Conservation (phyloP, 495 filamentous ascomycete species). For the Aspergillus mulundensis region DNA sequence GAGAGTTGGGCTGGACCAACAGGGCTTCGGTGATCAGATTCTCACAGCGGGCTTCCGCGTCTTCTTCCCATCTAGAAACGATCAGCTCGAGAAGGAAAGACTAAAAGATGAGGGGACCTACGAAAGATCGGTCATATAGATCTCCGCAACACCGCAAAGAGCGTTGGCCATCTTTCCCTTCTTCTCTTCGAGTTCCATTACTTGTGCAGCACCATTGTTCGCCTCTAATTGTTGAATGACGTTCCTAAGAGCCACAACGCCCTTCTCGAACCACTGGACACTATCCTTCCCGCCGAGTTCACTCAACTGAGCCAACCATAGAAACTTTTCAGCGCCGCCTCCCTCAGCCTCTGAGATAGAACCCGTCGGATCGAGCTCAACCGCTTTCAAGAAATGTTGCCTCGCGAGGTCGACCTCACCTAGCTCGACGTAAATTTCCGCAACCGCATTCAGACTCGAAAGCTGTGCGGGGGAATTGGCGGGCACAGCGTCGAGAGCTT, state of each 20-base stretch:
- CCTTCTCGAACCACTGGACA: conserved; percentile 83
- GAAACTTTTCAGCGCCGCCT: conserved; percentile 88
- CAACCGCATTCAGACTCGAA: conserved; percentile 71
- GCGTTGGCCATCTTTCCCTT: conserved; percentile 75
- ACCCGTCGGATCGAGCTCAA: conserved; percentile 69
- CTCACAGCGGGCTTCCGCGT: conserved; percentile 84
- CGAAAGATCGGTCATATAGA: conserved; percentile 97
- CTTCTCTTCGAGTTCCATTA: conserved; percentile 56
- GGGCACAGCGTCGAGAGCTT: conserved; percentile 50
- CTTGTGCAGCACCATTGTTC: conserved; percentile 37
- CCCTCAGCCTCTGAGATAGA: conserved; percentile 55
- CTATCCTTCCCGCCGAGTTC: conserved; percentile 81
- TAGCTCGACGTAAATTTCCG: conserved; percentile 79
- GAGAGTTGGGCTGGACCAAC: conserved; percentile 63
- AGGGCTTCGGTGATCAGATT: conserved; percentile 80
- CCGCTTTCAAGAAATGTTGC: conserved; percentile 63
- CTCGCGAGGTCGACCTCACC: conserved; percentile 73
- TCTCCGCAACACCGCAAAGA: conserved; percentile 84
- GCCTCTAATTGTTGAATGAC: conserved; percentile 55
- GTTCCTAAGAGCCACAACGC: conserved; percentile 61
- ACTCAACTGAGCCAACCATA: conserved; percentile 91
- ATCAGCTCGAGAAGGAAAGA: conserved; percentile 11
- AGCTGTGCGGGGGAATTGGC: conserved; percentile 44
- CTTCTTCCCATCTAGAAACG: conserved; percentile 67
- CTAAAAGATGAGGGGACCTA: conserved; percentile 22